Base-by-base conservation (phyloP, 148 eudicot species). In the Hydrangea macrophylla region DNA sequence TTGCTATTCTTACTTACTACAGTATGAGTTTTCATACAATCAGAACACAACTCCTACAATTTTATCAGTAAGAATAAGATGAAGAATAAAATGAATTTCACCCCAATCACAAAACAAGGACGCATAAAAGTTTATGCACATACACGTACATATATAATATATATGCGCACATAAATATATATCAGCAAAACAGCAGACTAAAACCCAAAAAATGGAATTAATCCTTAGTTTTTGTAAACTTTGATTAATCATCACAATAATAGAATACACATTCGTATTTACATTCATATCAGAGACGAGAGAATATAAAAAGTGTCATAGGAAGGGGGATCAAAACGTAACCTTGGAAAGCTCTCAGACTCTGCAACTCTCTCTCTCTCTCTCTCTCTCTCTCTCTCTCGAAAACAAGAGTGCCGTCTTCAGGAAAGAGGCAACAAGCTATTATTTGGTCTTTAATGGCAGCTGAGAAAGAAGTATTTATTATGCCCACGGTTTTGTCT, bases 401-500 rank as follows among this genome's bases (percentile, higher is more conserved):
- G 31, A 24, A 58, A 31, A 13, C 28, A 28, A 24, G 58, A 67
- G 18, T 55, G 32, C 25, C 61, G 33, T 67, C 50, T 36, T 33
- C n/a, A 5, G 44, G 12, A 36, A 24, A 67, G 61, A 36, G 9
- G 36, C 15, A 26, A 55, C 2, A 35, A 3, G 25, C 28, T 17
- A 17, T 1, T 30, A 2, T 6, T 6, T 13, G 23, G 61, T 22
- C 7, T 66, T 51, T 30, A 30, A 22, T 40, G 51, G 35, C 67
- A 15, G 23, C 51, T 33, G 42, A 61, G 1, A 15, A 5, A 1
- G 5, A n/a, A 39, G 0, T 45, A 6, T 50, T n/a, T 33, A 18
- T 50, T 48, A 42, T 23, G 58, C 58, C 69, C 69, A 20, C 22
- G 15, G 18, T 64, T 27, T 58, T 58, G 32, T 26, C 68, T n/a